Evolutionary conservation across 2,329 filamentous ascomycete species (phyloP), one percentile per base, ranked within the genome.

Genomic region (Ceratocystis albifundus): DNA sequence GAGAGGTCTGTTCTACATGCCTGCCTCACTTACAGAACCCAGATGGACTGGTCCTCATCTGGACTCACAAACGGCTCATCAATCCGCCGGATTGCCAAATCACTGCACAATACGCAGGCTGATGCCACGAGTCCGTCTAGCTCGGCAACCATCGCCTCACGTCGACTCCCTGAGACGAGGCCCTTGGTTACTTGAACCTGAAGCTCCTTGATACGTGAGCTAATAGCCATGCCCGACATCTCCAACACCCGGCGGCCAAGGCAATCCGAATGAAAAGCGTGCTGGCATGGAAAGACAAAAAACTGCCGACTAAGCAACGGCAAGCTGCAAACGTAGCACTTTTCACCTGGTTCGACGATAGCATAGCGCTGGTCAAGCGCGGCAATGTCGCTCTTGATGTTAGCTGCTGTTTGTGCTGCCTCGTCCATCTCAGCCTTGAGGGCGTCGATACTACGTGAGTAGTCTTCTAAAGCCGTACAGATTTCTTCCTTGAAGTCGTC

Each of bases 401-500:
- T 90, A 36, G 87, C 84, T 0, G 94, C 93, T 15, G 94, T 97
- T 69, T 86, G 85, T 8, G 90, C 89, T 3, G 87, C 90, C 73
- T 96, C 90, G 74, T 99, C 94, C 94, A 99, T 99, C 75, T 97
- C 93, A 70, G 87, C 85, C 73, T 92, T 91, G 48, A 99, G 79
- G 1, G 80, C 80, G 72, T 97, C 94, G 70, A 99, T 99, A 70
- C 90, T 90, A 46, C 89, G 88, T 61, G 86, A 89, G 77, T 99
- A 99, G 69, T 95, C 89, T 75, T 99, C 94, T 1, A 99, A 82
- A 0, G 95, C 94, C 0, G 85, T 81, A 77, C 94, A 99, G 46
- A 99, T 97, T 74, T 99, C 94, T 69, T 97, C 92, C 74, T 97
- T 96, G 82, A 99, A 99, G 75, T 97, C 94, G 74, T 99, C 94